Conservation (phyloP, 371 early-diverging fungal genomes). For the Circinella umbellata region DNA sequence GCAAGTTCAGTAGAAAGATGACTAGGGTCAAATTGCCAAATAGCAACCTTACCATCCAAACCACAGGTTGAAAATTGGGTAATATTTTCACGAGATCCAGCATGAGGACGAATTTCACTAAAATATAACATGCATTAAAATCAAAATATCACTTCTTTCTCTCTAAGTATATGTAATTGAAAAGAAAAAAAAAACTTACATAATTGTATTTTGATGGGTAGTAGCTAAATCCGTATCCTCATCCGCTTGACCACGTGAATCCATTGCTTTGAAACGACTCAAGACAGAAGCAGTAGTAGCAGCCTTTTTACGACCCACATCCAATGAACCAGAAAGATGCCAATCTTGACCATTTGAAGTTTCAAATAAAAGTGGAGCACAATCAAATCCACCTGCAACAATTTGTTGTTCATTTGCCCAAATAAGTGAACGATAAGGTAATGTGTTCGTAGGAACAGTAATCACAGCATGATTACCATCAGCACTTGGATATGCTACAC, state of each 20-base stretch:
- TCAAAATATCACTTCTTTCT: too few relatives aligned
- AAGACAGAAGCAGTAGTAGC: conserved; percentile 69
- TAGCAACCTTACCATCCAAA: conserved; percentile 90
- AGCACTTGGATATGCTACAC: conserved; percentile 71
- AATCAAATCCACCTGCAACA: conserved; percentile 93
- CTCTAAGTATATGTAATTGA: too few relatives aligned
- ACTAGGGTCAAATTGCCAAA: conserved; percentile 76
- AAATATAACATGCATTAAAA: too few relatives aligned
- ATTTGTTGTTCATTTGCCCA: conserved; percentile 82
- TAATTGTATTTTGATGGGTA: conserved; percentile 96
- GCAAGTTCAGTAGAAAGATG: conserved; percentile 45
- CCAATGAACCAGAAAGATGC: conserved; percentile 76
- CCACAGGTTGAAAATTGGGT: conserved; percentile 82
- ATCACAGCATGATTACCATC: conserved; percentile 58
- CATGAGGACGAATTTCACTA: conserved; percentile 67
- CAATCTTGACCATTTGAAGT: conserved; percentile 66
- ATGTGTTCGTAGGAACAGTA: conserved; percentile 63
- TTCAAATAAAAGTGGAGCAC: conserved; percentile 83
- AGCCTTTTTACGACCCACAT: conserved; percentile 68
- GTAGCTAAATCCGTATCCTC: conserved; percentile 77
- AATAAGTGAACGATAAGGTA: conserved; percentile 82
- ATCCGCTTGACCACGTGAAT: conserved; percentile 77
- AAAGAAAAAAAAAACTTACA: conserved; percentile 54
- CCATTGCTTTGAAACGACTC: conserved; percentile 93
- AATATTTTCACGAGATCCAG: conserved; percentile 62